Percentiles rank a stretch among this genome's conserved stretches.
phyloP scores from a whole-genome alignment of 2,329 filamentous ascomycete genomes.

The Neodidymelliopsis sp. region DNA sequence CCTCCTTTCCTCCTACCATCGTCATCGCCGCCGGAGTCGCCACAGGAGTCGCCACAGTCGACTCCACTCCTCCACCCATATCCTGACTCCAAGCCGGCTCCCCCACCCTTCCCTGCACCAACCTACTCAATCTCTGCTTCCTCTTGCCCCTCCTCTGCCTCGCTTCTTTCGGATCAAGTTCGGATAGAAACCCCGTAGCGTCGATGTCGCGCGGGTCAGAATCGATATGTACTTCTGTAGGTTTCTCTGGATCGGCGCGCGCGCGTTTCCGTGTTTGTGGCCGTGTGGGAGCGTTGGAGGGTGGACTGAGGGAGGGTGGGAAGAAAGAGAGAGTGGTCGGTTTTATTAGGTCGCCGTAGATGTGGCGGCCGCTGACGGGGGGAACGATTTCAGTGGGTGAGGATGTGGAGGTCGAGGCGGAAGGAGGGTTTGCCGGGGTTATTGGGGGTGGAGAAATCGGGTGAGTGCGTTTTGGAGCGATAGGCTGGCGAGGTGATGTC shows the following conservation, averaged over 20 bases:
- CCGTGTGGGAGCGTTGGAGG: too few relatives aligned
- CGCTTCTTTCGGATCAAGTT: constrained; percentile 7
- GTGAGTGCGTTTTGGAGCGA: background rate
- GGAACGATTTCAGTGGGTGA: constrained; percentile 1
- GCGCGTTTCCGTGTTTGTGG: constrained; percentile 3
- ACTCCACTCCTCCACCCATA: background rate
- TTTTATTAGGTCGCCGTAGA: constrained; percentile 13
- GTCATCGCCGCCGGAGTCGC: background rate
- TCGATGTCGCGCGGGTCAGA: constrained; percentile 14
- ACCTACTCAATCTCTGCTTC: background rate
- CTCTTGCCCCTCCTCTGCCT: background rate
- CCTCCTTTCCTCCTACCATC: background rate
- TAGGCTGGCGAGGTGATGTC: background rate
- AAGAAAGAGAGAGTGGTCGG: constrained; percentile 5
- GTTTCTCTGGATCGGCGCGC: background rate
- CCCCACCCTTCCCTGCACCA: background rate
- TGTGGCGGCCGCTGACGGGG: constrained; percentile 15
- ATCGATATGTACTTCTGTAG: constrained; percentile 6
- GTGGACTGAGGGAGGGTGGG: too few relatives aligned
- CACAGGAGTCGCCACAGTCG: constrained; percentile 1
- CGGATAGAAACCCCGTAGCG: constrained; percentile 12
- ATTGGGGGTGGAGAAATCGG: background rate
- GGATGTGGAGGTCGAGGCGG: background rate
- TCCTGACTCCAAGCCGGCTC: constrained; percentile 15
- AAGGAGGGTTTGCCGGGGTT: constrained; percentile 7